These are phyloP conservation scores for Smittium mucronatum DNA, from an alignment of 371 early-diverging fungal genomes.

Conservation along the genomic window DNA sequence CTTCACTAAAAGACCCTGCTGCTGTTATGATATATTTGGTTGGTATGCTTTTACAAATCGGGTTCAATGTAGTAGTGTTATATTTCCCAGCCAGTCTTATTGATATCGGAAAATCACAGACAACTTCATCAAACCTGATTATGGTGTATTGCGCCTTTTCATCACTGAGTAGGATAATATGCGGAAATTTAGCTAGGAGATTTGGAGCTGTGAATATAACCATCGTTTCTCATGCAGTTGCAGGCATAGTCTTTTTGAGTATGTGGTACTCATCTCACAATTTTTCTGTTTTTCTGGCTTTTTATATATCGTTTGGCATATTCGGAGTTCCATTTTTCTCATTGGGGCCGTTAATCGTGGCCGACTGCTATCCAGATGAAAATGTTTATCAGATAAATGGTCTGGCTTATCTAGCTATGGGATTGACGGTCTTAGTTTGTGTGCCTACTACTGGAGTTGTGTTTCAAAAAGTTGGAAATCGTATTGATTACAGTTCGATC, in stretches of 20 bases:
- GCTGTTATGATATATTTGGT: neutral
- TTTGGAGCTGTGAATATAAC: neutral
- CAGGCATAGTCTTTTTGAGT: neutral
- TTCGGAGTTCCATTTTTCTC: neutral
- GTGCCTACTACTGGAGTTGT: neutral
- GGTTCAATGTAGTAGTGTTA: neutral
- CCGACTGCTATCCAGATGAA: neutral
- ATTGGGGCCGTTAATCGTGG: neutral
- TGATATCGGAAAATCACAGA: neutral
- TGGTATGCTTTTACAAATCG: neutral
- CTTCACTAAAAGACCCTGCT: neutral
- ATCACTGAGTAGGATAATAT: neutral
- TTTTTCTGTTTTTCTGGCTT: neutral
- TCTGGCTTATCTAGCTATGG: neutral
- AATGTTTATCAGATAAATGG: neutral
- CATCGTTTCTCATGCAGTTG: neutral
- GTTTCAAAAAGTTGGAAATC: neutral
- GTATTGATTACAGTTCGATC: neutral
- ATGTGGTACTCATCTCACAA: conserved; percentile 1
- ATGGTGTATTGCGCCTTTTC: neutral
- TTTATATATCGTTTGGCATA: neutral
- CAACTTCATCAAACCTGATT: neutral
- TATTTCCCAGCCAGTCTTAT: neutral
- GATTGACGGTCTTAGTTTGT: neutral
- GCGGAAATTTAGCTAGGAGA: neutral